These are phyloP conservation scores for Pseudogymnoascus sp. DNA, from an alignment of 2,329 filamentous ascomycete species.

Conservation along the genomic window DNA sequence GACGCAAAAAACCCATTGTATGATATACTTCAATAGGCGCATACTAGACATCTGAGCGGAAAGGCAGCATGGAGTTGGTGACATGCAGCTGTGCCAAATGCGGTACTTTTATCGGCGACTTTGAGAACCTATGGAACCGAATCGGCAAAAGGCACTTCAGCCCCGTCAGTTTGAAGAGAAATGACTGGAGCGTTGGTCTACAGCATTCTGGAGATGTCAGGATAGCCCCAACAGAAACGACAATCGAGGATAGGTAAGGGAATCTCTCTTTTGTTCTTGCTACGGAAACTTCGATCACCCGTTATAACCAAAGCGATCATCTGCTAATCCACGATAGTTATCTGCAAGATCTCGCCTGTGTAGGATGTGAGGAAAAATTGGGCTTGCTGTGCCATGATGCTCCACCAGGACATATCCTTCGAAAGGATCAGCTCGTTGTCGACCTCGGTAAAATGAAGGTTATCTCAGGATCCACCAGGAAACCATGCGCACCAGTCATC, in stretches of 20 bases:
- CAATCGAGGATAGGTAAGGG: conserved; percentile 24
- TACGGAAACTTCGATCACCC: neutral
- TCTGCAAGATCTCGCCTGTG: conserved; percentile 27
- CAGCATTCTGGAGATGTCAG: conserved; percentile 21
- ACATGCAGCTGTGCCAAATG: conserved; percentile 26
- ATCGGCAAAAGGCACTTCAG: conserved; percentile 29
- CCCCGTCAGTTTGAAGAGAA: conserved; percentile 20
- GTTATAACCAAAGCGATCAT: neutral
- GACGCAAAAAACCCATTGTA: neutral
- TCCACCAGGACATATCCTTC: conserved; percentile 25
- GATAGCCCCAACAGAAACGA: conserved; percentile 19
- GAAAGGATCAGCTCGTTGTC: conserved; percentile 25
- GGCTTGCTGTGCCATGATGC: conserved; percentile 27
- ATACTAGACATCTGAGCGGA: neutral
- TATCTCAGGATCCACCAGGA: conserved; percentile 20
- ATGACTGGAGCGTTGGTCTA: conserved; percentile 18
- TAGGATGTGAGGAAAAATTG: conserved; percentile 21
- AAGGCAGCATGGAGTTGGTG: conserved; percentile 20
- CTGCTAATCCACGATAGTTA: conserved; percentile 18
- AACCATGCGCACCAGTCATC: conserved; percentile 14
- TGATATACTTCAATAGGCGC: neutral
- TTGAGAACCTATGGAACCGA: conserved; percentile 27
- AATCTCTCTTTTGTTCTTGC: neutral
- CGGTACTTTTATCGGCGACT: conserved; percentile 22
- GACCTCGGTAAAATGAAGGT: conserved; percentile 22